These are phyloP conservation scores for Decorospora gaudefroyi DNA, from an alignment of 2,329 filamentous ascomycete genomes.

Conservation along the genomic window DNA sequence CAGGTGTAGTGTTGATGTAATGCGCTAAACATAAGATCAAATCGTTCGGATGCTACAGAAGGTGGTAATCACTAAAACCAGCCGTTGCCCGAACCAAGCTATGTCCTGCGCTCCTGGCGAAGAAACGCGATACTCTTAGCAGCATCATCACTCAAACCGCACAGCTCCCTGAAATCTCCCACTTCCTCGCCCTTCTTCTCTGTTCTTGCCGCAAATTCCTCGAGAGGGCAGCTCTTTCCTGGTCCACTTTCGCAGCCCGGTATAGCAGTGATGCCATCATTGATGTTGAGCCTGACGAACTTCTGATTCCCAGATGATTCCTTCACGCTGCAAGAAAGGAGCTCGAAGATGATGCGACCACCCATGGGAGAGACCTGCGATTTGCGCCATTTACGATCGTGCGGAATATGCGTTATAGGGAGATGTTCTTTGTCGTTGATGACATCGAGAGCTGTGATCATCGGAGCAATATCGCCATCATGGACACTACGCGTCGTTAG, in stretches of 20 bases:
- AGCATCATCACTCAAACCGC: slow-evolving; percentile 52
- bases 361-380: slow-evolving; percentile 63
- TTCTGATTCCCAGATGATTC: slow-evolving; percentile 5
- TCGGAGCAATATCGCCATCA: slow-evolving; percentile 62
- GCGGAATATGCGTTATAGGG: slow-evolving; percentile 52
- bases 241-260: slow-evolving; percentile 55
- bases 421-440: slow-evolving; percentile 53
- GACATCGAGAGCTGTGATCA: slow-evolving; percentile 59
- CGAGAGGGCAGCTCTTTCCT: slow-evolving; percentile 54
- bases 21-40: too few relatives aligned
- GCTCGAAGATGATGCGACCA: slow-evolving; percentile 59
- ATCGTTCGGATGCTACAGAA: slow-evolving; percentile 1
- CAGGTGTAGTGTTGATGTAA: too few relatives aligned
- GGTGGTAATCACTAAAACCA: background rate
- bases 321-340: slow-evolving; percentile 49
- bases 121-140: slow-evolving; percentile 56
- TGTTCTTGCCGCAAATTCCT: slow-evolving; percentile 51
- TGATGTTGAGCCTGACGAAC: slow-evolving; percentile 61
- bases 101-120: slow-evolving; percentile 44
- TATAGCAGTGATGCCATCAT: slow-evolving; percentile 60
- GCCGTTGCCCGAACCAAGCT: background rate
- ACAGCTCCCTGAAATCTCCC: slow-evolving; percentile 56
- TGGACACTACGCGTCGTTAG: slow-evolving; percentile 51
- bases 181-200: slow-evolving; percentile 49
- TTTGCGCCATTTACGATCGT: slow-evolving; percentile 58